Conservation (phyloP, 768 basidiomycete species). For the Leccinum pellstonianum region DNA sequence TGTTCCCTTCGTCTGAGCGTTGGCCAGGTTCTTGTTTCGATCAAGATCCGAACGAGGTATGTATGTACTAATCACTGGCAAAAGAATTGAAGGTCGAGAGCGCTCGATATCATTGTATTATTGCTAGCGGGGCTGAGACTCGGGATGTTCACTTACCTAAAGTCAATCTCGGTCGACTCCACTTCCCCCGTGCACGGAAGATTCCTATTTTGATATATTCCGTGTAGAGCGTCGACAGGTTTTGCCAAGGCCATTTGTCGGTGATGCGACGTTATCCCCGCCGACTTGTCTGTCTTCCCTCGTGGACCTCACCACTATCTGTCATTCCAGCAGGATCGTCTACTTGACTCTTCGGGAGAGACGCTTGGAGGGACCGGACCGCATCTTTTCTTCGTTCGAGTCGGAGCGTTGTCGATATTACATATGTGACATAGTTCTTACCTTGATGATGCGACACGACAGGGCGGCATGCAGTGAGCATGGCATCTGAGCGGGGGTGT, state of each 20-base stretch:
- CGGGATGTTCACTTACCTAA: not conserved
- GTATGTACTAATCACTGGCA: not conserved
- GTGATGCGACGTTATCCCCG: not conserved
- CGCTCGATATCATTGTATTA: not conserved
- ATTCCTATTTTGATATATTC: not conserved
- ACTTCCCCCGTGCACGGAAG: not conserved
- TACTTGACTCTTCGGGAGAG: too few relatives aligned
- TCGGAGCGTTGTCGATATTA: too few relatives aligned
- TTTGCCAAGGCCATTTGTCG: too few relatives aligned
- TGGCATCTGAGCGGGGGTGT: too few relatives aligned
- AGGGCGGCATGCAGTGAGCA: too few relatives aligned
- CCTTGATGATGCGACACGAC: too few relatives aligned
- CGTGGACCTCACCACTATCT: not conserved
- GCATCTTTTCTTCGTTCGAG: too few relatives aligned
- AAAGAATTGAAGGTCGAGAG: not conserved
- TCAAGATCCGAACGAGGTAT: not conserved
- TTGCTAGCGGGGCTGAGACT: not conserved
- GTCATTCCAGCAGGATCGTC: not conserved
- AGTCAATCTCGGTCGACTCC: not conserved
- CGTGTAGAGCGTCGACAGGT: too few relatives aligned
- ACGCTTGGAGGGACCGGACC: too few relatives aligned
- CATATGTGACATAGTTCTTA: too few relatives aligned
- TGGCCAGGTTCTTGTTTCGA: not conserved
- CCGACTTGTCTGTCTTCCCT: not conserved
- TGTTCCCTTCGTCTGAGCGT: not conserved